phyloP scores from a whole-genome alignment of 1,139 yeast genomes.

The Candida sanyaensis region DNA sequence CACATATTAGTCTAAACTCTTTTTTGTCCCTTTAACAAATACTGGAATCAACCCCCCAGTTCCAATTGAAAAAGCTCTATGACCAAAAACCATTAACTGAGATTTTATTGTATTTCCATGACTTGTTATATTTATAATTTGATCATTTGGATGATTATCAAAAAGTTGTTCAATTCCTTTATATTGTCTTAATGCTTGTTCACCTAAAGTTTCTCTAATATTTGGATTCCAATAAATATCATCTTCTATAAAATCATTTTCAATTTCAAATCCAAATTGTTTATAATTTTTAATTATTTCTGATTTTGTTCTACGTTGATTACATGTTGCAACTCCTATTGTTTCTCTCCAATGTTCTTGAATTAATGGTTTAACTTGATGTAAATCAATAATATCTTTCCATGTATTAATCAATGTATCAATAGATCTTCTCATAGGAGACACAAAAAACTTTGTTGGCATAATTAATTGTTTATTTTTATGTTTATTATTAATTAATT shows the following conservation, averaged over 20 bases:
- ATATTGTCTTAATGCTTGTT: conserved; percentile 41
- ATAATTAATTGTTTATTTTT: conserved; percentile 49
- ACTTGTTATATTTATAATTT: conserved; percentile 32
- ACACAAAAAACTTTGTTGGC: conserved; percentile 58
- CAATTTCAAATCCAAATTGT: conserved; percentile 33
- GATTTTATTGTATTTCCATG: conserved; percentile 46
- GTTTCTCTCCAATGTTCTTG: conserved; percentile 47
- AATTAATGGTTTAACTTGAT: conserved; percentile 30
- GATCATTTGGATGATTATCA: conserved; percentile 19
- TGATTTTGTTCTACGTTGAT: conserved; percentile 37
- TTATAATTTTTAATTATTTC: conserved; percentile 33
- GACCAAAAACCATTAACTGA: conserved; percentile 42
- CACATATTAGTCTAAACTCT: not conserved
- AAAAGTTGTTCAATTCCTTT: conserved; percentile 38
- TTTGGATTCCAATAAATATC: conserved; percentile 40
- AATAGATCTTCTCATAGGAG: conserved; percentile 69
- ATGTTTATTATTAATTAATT: conserved; percentile 25
- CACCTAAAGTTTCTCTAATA: conserved; percentile 41
- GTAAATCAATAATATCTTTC: conserved; percentile 36
- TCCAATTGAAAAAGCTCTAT: conserved; percentile 43
- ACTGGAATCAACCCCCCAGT: conserved; percentile 51
- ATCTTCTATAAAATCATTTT: conserved; percentile 40
- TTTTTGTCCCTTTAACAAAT: conserved; percentile 31
- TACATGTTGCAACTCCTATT: conserved; percentile 47
- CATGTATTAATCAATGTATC: conserved; percentile 63